A percentile compares a stretch with the other conserved stretches of the same genome.
Evolutionary conservation across 1,139 yeast genomes (phyloP).

Genomic region (Hansenula anomala): DNA sequence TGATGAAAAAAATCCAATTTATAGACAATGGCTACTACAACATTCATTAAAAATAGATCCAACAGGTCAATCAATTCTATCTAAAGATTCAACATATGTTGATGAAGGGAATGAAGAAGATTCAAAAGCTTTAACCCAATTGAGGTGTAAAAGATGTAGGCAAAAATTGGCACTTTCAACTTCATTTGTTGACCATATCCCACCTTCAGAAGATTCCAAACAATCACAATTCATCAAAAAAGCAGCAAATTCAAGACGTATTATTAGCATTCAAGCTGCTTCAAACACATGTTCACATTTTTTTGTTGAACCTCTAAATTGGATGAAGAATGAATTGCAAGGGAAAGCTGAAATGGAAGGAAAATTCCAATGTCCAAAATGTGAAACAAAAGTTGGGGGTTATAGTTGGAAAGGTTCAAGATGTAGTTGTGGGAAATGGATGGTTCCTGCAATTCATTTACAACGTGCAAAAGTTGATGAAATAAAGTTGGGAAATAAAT

Average conservation of each 20-base stretch:
- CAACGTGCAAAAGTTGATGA: constrained; percentile 80
- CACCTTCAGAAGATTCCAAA: constrained; percentile 55
- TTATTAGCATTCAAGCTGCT: constrained; percentile 51
- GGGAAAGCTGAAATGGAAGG: constrained; percentile 73
- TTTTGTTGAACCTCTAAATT: constrained; percentile 76
- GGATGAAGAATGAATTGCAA: constrained; percentile 83
- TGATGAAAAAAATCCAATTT: constrained; percentile 32
- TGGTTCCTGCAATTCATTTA: constrained; percentile 85
- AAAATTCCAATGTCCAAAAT: constrained; percentile 77
- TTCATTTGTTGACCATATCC: constrained; percentile 53
- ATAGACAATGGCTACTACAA: constrained; percentile 47
- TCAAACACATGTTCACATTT: constrained; percentile 73
- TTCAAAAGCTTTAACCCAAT: constrained; percentile 27
- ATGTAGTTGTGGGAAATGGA: constrained; percentile 96
- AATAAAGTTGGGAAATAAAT: constrained; percentile 30
- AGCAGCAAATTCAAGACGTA: constrained; percentile 55
- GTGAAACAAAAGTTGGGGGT: constrained; percentile 80
- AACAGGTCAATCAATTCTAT: constrained; percentile 25
- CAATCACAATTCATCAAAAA: constrained; percentile 61
- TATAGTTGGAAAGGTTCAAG: constrained; percentile 94
- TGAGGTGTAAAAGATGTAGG: constrained; percentile 72
- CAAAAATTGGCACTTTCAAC: constrained; percentile 40
- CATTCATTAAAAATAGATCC: constrained; percentile 32
- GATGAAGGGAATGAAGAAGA: constrained; percentile 21
- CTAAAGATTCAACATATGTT: constrained; percentile 26